Conservation (phyloP, 352 stramenopile species). For the Phytophthora sansomeana region DNA sequence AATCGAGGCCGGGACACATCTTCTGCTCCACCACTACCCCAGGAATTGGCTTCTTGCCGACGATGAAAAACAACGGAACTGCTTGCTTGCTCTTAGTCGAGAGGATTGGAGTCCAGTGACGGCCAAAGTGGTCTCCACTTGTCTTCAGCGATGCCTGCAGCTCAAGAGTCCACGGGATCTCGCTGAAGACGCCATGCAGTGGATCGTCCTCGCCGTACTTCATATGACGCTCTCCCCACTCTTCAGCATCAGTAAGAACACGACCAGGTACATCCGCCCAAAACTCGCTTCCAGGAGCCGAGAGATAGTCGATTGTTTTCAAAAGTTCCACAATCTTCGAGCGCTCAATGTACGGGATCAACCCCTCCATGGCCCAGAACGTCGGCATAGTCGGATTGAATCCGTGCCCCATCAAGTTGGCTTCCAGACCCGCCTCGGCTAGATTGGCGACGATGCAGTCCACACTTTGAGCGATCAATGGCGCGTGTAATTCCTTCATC, state of each 20-base stretch:
- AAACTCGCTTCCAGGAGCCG: conserved; percentile 53
- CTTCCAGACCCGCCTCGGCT: conserved; percentile 42
- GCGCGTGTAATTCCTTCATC: conserved; percentile 50
- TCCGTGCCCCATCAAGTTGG: conserved; percentile 44
- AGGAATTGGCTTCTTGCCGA: conserved; percentile 44
- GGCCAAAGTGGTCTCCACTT: conserved; percentile 47
- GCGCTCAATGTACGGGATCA: conserved; percentile 55
- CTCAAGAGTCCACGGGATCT: conserved; percentile 50
- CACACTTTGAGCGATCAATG: conserved; percentile 48
- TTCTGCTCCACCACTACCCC: conserved; percentile 33
- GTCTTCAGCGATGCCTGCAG: conserved; percentile 40
- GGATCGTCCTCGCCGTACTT: conserved; percentile 69
- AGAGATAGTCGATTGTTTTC: conserved; percentile 57
- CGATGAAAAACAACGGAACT: conserved; percentile 34
- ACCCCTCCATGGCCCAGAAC: conserved; percentile 66
- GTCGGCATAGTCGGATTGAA: conserved; percentile 61
- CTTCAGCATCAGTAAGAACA: conserved; percentile 26
- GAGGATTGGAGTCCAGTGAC: conserved; percentile 46
- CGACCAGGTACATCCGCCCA: conserved; percentile 60
- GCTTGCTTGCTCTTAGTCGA: conserved; percentile 20
- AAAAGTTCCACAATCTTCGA: conserved; percentile 50
- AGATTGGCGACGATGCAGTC: conserved; percentile 60
- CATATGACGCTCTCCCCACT: conserved; percentile 33
- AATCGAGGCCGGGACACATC: conserved; percentile 29
- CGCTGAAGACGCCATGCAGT: conserved; percentile 51